These are phyloP conservation scores for Phyllachora maydis DNA, from an alignment of 2,329 filamentous ascomycete genomes.

Conservation along the genomic window DNA sequence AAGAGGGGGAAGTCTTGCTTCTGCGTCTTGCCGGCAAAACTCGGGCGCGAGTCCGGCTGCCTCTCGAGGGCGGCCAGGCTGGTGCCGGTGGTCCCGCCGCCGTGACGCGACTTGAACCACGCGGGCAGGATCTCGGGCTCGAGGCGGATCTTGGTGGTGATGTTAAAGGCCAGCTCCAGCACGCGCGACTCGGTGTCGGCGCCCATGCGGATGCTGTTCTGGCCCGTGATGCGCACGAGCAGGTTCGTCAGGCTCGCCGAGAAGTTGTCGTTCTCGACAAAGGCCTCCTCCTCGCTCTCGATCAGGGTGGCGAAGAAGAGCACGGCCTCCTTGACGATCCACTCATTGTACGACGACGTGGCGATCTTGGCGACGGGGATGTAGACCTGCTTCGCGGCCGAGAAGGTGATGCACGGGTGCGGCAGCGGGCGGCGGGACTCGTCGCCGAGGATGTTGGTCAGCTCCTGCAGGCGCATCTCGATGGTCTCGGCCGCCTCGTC, in stretches of 20 bases:
- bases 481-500: slow-evolving; percentile 40
- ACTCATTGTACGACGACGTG: slow-evolving; percentile 64
- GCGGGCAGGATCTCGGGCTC: slow-evolving; percentile 71
- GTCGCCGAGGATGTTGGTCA: slow-evolving; percentile 60
- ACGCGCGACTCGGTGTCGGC: slow-evolving; percentile 73
- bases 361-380: slow-evolving; percentile 79
- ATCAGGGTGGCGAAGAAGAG: slow-evolving; percentile 79
- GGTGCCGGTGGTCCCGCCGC: slow-evolving; percentile 9
- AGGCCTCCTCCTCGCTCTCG: slow-evolving; percentile 90
- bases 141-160: slow-evolving; percentile 86
- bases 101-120: slow-evolving; percentile 79
- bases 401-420: slow-evolving; percentile 80
- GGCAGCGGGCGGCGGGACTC: slow-evolving; percentile 76
- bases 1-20: slow-evolving; percentile 90
- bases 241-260: slow-evolving; percentile 75
- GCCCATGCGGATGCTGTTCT: slow-evolving; percentile 51
- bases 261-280: slow-evolving; percentile 72
- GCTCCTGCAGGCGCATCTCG: slow-evolving; percentile 39
- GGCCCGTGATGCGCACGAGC: slow-evolving; percentile 56
- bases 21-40: slow-evolving; percentile 68
- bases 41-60: slow-evolving; percentile 43
- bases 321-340: slow-evolving; percentile 68
- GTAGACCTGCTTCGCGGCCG: slow-evolving; percentile 72
- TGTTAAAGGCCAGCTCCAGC: slow-evolving; percentile 85
- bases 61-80: slow-evolving; percentile 13